Evolutionary conservation across 352 stramenopile genomes (phyloP).

Genomic region (Plasmopara muralis): DNA sequence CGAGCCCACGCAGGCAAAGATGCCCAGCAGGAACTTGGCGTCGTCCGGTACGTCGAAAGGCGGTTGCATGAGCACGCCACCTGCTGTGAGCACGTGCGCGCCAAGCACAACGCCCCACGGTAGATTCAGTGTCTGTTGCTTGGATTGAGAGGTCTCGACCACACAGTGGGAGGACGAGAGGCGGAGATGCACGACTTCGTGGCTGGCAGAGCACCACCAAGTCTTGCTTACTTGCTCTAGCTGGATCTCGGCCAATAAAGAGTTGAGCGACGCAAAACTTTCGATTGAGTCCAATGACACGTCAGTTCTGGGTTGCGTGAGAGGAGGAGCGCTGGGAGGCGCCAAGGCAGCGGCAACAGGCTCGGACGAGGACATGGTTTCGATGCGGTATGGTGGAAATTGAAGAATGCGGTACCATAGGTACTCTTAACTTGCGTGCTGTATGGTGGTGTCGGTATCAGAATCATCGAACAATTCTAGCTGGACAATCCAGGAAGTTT

Average conservation of each 20-base stretch:
- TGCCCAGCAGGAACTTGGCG: constrained; percentile 31
- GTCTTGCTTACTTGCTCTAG: constrained; percentile 28
- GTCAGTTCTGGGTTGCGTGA: background rate
- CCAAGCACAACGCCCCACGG: constrained; percentile 47
- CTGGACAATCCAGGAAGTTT: too few relatives aligned
- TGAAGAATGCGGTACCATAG: too few relatives aligned
- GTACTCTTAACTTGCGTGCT: too few relatives aligned
- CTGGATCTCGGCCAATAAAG: constrained; percentile 21
- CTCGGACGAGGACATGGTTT: constrained; percentile 9
- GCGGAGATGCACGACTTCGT: constrained; percentile 17
- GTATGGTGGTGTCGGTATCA: too few relatives aligned
- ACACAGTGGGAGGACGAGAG: constrained; percentile 22
- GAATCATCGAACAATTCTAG: too few relatives aligned
- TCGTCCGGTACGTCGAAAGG: constrained; percentile 11
- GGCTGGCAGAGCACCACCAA: constrained; percentile 18
- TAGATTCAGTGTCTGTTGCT: constrained; percentile 19
- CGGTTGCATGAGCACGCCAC: constrained; percentile 30
- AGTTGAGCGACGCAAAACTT: constrained; percentile 4
- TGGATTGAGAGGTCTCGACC: constrained; percentile 6
- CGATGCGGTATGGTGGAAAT: too few relatives aligned
- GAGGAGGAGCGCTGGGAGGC: background rate
- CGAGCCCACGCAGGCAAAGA: constrained; percentile 41
- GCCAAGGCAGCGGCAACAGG: background rate
- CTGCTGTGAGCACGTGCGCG: constrained; percentile 40
- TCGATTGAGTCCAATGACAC: constrained; percentile 3